A percentile compares a stretch with the other conserved stretches of the same genome.
phyloP scores from a whole-genome alignment of 441 rosid genomes.

The Erodium texanum region DNA sequence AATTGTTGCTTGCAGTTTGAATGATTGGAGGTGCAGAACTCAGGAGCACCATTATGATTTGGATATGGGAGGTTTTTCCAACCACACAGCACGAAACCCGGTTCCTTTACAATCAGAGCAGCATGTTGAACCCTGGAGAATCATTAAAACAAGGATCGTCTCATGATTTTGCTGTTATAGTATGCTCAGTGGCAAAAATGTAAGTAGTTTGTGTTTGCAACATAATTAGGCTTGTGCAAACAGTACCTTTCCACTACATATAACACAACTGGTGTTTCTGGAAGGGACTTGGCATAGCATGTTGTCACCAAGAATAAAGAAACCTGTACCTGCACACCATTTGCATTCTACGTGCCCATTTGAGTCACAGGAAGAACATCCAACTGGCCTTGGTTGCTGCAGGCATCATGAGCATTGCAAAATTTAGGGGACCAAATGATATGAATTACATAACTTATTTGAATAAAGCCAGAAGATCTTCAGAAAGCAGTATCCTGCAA shows the following conservation, averaged over 20 bases:
- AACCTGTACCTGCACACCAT: constrained; percentile 90
- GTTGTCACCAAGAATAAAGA: constrained; percentile 82
- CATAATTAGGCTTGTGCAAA: background rate
- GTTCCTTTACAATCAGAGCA: constrained; percentile 85
- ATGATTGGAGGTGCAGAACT: background rate
- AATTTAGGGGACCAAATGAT: constrained; percentile 5
- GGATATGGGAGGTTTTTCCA: constrained; percentile 56
- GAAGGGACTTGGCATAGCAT: constrained; percentile 95
- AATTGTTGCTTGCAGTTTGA: background rate
- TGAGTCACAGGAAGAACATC: constrained; percentile 61
- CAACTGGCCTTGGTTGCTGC: constrained; percentile 79
- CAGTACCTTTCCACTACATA: constrained; percentile 76
- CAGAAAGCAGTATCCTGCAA: constrained; percentile 5
- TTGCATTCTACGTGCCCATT: constrained; percentile 74
- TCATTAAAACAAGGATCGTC: constrained; percentile 1
- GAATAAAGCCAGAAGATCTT: background rate
- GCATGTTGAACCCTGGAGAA: constrained; percentile 50
- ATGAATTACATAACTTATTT: background rate
- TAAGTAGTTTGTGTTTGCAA: background rate
- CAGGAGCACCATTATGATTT: too few relatives aligned
- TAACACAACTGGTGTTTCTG: constrained; percentile 67
- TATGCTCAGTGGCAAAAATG: background rate
- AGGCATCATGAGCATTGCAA: constrained; percentile 11
- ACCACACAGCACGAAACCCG: constrained; percentile 91
- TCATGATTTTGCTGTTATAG: background rate